phyloP scores from a whole-genome alignment of 2,329 filamentous ascomycete species.

The Botryotinia globosa region DNA sequence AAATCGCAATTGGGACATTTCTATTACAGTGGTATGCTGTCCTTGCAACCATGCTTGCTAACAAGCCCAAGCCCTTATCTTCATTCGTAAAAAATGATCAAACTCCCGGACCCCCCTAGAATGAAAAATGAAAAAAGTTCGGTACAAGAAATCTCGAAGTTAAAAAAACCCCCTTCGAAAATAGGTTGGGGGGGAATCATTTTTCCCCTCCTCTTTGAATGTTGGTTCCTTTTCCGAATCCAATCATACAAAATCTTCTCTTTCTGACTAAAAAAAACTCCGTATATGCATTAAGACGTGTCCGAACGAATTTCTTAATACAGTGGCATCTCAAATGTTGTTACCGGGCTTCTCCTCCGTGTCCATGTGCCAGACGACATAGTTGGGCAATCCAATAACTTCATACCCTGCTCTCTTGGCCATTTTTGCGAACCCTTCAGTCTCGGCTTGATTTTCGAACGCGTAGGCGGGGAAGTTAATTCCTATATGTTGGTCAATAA shows the following conservation, averaged over 20 bases:
- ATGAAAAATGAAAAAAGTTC: conserved; percentile 19
- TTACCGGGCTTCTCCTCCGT: conserved; percentile 94
- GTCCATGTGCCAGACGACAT: conserved; percentile 98
- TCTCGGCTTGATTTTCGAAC: conserved; percentile 98
- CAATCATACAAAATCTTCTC: conserved; percentile 23
- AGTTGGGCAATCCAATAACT: conserved; percentile 91
- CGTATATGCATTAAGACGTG: conserved; percentile 38
- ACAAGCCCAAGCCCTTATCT: conserved; percentile 25
- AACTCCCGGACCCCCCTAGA: conserved; percentile 16
- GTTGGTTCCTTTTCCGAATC: conserved; percentile 26
- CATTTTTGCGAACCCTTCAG: conserved; percentile 98
- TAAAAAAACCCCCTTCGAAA: conserved; percentile 11
- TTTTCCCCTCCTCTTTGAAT: conserved; percentile 9
- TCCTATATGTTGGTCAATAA: conserved; percentile 51
- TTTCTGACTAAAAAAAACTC: conserved; percentile 32
- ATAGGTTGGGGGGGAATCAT: conserved; percentile 4
- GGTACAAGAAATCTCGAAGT: conserved; percentile 31
- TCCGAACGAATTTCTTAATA: conserved; percentile 28
- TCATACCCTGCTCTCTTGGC: conserved; percentile 92
- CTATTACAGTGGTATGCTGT: conserved; percentile 34
- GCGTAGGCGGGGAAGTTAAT: conserved; percentile 97
- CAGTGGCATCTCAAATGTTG: conserved; percentile 25
- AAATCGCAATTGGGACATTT: conserved; percentile 28
- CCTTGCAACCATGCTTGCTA: conserved; percentile 18
- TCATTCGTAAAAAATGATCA: conserved; percentile 16